Percentiles rank a stretch among this genome's conserved stretches.
Conservation (phyloP, 2,329 filamentous ascomycete species). For the Venturiaceae sp. region DNA sequence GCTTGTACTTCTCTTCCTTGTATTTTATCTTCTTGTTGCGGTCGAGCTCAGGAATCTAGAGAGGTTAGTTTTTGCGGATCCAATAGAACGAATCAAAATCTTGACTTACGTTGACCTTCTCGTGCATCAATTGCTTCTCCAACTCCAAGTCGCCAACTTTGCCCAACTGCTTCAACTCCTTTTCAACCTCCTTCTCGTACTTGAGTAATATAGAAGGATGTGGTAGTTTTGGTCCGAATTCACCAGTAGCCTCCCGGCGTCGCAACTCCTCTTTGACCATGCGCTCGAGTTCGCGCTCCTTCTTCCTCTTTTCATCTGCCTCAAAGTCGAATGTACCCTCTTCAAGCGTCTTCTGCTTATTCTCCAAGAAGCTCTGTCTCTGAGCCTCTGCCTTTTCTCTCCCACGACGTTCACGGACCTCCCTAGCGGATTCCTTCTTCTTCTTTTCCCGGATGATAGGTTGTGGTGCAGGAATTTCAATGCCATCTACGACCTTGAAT, state of each 20-base stretch:
- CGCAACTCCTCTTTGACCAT: constrained; percentile 2
- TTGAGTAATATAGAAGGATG: constrained; percentile 1
- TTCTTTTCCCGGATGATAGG: neutral
- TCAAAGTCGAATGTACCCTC: constrained; percentile 4
- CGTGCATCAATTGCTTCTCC: constrained; percentile 3
- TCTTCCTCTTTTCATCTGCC: neutral
- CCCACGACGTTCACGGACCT: neutral
- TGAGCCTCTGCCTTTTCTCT: neutral
- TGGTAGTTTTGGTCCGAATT: constrained; percentile 1
- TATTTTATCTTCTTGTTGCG: constrained; percentile 4
- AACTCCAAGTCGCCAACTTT: neutral
- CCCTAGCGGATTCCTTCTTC: constrained; percentile 1
- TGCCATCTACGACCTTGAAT: neutral
- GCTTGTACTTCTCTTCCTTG: constrained; percentile 8
- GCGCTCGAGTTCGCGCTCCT: neutral
- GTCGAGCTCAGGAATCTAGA: neutral
- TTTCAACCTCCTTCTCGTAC: constrained; percentile 1
- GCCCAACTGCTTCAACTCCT: neutral
- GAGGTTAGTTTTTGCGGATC: neutral
- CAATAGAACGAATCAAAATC: neutral
- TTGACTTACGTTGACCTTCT: neutral
- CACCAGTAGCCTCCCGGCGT: neutral
- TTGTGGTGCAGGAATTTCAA: neutral
- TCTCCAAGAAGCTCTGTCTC: neutral
- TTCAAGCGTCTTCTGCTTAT: neutral